These are phyloP conservation scores for Thuidium tamariscinum DNA, from an alignment of 225 moss, liverwort and hornwort species.

Conservation along the genomic window DNA sequence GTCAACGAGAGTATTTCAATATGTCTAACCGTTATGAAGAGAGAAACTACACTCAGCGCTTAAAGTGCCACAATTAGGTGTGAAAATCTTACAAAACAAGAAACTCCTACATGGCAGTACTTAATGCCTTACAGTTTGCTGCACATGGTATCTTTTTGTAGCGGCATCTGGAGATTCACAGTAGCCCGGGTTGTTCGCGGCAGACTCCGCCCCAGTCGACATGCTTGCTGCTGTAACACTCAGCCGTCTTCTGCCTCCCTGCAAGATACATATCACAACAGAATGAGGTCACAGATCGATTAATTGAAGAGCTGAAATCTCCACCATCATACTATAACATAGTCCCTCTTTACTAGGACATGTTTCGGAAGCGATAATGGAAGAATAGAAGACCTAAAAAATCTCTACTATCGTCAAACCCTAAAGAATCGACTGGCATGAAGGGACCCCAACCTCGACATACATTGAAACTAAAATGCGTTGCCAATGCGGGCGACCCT, in stretches of 20 bases:
- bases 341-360: neutral
- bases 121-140: slow-evolving; percentile 48
- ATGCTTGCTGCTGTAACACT: neutral
- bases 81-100: neutral
- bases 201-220: slow-evolving; percentile 15
- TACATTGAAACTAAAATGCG: neutral
- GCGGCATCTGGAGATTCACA: slow-evolving; percentile 42
- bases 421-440: neutral
- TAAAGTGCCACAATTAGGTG: neutral
- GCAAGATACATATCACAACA: neutral
- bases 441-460: neutral
- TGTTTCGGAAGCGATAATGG: neutral
- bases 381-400: neutral
- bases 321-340: neutral
- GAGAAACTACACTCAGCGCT: neutral
- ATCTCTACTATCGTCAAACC: neutral
- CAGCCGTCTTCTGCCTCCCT: neutral
- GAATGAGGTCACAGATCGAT: neutral
- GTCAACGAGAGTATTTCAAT: neutral
- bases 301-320: neutral
- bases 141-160: slow-evolving; percentile 55
- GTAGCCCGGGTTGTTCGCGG: slow-evolving; percentile 61
- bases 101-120: neutral
- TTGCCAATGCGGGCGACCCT: neutral
- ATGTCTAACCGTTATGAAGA: neutral